phyloP scores from a whole-genome alignment of 176 grass and related monocot genomes.

The Urochloa ruziziensis region DNA sequence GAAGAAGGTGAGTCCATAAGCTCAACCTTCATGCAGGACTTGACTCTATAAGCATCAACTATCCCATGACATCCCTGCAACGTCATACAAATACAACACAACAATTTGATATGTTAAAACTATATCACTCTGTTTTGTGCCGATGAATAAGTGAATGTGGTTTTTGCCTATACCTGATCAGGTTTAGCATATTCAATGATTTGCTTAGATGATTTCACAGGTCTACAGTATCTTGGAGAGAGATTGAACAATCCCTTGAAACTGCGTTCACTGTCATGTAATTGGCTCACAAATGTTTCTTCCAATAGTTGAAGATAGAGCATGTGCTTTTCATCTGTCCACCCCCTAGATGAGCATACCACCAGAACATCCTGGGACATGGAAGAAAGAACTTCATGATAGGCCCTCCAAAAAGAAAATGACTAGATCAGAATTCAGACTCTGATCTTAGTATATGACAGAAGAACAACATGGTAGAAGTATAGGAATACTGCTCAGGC shows the following conservation, averaged over 20 bases:
- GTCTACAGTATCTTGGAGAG: slow-evolving; percentile 31
- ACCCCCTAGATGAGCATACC: slow-evolving; percentile 53
- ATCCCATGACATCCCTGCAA: slow-evolving; percentile 30
- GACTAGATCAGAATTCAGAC: slow-evolving; percentile 10
- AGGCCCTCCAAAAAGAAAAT: background rate
- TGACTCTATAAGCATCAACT: slow-evolving; percentile 36
- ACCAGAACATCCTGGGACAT: slow-evolving; percentile 39
- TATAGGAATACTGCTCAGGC: background rate
- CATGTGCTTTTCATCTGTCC: slow-evolving; percentile 87
- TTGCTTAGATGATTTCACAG: slow-evolving; percentile 27
- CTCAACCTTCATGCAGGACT: slow-evolving; percentile 27
- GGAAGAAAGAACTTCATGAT: slow-evolving; percentile 23
- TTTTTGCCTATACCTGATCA: slow-evolving; percentile 41
- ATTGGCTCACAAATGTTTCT: slow-evolving; percentile 61
- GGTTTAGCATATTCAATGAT: slow-evolving; percentile 16
- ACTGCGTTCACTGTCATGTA: slow-evolving; percentile 38
- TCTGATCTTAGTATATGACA: background rate
- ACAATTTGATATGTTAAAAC: slow-evolving; percentile 6
- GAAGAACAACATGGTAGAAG: background rate
- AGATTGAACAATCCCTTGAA: slow-evolving; percentile 38
- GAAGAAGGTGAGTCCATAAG: slow-evolving; percentile 19
- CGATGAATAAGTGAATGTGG: background rate
- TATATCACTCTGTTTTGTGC: background rate
- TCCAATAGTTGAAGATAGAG: slow-evolving; percentile 74
- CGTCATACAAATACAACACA: background rate